These are phyloP conservation scores for Lipomyces orientalis DNA, from an alignment of 805 yeast genomes.

Conservation along the genomic window DNA sequence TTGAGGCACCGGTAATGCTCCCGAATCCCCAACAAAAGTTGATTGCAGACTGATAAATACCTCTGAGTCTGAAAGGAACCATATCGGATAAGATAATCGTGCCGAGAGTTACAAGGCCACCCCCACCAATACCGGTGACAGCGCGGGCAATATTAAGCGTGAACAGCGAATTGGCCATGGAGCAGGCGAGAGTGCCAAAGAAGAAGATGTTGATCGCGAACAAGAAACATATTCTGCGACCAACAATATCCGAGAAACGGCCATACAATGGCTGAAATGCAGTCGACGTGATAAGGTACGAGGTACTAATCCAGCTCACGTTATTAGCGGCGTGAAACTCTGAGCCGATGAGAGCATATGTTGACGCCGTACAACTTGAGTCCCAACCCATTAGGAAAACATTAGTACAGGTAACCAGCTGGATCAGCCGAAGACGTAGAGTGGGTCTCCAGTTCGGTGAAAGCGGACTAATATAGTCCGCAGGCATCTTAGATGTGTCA, in stretches of 20 bases:
- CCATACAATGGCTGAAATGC: conserved; percentile 74
- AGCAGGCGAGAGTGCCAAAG: conserved; percentile 38
- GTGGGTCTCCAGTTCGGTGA: conserved; percentile 38
- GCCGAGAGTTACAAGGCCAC: conserved; percentile 78
- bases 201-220: conserved; percentile 41
- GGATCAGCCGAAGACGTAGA: conserved; percentile 37
- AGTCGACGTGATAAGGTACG: conserved; percentile 65
- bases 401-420: conserved; percentile 43
- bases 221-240: conserved; percentile 46
- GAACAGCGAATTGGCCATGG: conserved; percentile 35
- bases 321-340: conserved; percentile 56
- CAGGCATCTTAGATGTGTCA: conserved; percentile 21
- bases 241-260: conserved; percentile 61
- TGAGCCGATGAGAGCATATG: conserved; percentile 55
- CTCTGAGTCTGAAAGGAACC: conserved; percentile 75
- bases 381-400: conserved; percentile 57
- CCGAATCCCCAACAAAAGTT: conserved; percentile 61
- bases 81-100: conserved; percentile 80
- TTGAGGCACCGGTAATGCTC: conserved; percentile 69
- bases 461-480: conserved; percentile 33
- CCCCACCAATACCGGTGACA: conserved; percentile 89
- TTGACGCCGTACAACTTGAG: conserved; percentile 56
- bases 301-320: conserved; percentile 70
- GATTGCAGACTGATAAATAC: conserved; percentile 63
- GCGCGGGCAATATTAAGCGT: conserved; percentile 53